Evolutionary conservation across 1,284 basidiomycete genomes (phyloP), one percentile per base, ranked within the genome.

Genomic region (Pulchroboletus neoregius): DNA sequence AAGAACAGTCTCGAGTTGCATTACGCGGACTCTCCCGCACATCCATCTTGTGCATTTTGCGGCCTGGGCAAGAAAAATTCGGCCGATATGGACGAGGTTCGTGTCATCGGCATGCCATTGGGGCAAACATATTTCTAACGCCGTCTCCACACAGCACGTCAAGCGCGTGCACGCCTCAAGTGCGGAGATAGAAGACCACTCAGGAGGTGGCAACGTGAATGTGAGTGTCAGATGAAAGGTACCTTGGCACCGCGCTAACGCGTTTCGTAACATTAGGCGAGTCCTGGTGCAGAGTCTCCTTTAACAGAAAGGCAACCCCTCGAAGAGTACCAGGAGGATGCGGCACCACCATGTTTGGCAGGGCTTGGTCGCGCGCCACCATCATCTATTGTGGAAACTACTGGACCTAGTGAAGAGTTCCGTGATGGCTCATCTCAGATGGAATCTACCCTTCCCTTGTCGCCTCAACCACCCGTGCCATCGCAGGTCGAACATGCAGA

Each of bases 11-110:
- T 63, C 23, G 58, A 53, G 9, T 38, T 34, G 26, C 61, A 63
- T 40, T 65, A 65, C 13, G 31, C 56, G 11, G 63, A 62, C 5
- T 63, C 57, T n/a, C 18, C 49, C 6, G 45, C 43, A n/a, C 61
- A 63, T n/a, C 56, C 60, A 10, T 51, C 60, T 2, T 62, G 61
- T 41, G 24, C 24, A 5, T 30, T 48, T 22, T 66, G 64, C 20
- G 52, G 56, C 5, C 13, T 58, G 16, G 54, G 61, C 4, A 54
- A 36, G 43, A 55, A 46, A 37, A 44, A 49, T 28, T 5, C 16
- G 20, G 35, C 24, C 9, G 58, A 59, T 2, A 49, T 63, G 49
- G 43, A 49, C 8, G 51, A 65, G 53, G 61, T 66, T 26, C 13
- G 55, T 60, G 35, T 37, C n/a, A 32, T 40, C 20, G 9, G n/a